phyloP scores from a whole-genome alignment of 208 protist species.

The Hexamita inflata region DNA sequence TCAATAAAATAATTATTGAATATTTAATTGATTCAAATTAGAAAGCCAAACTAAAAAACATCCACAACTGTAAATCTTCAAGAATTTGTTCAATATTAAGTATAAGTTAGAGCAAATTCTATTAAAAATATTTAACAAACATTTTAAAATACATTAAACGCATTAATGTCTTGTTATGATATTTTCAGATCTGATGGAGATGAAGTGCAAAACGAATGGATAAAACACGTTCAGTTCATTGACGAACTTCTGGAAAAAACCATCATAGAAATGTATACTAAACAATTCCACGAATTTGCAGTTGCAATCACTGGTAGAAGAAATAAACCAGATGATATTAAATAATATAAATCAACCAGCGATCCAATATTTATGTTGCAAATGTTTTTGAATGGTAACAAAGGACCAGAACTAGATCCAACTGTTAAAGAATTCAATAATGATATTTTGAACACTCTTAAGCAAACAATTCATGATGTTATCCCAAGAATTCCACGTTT shows the following conservation, averaged over 20 bases:
- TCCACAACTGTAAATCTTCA: too few species aligned
- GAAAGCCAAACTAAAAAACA: neutral
- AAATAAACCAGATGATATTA: neutral
- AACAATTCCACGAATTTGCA: slow-evolving; percentile 11
- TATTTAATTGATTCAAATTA: neutral
- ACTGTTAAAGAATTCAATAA: neutral
- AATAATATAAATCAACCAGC: neutral
- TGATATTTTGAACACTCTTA: neutral
- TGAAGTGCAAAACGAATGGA: slow-evolving; percentile 13
- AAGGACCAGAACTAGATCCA: neutral
- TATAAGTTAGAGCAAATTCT: neutral
- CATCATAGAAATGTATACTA: neutral
- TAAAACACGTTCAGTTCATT: neutral
- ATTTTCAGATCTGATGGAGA: slow-evolving; percentile 22
- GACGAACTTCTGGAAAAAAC: neutral
- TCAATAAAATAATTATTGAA: neutral
- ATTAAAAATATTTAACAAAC: neutral
- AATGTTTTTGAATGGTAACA: neutral
- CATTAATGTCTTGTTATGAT: neutral
- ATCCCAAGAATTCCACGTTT: neutral
- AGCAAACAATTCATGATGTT: neutral
- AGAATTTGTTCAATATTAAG: neutral
- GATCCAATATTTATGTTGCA: neutral
- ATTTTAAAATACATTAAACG: neutral
- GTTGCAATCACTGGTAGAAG: neutral